Evolutionary conservation across 176 grass and related monocot species (phyloP), one percentile per base, ranked within the genome.

Genomic region (Pharus latifolius): DNA sequence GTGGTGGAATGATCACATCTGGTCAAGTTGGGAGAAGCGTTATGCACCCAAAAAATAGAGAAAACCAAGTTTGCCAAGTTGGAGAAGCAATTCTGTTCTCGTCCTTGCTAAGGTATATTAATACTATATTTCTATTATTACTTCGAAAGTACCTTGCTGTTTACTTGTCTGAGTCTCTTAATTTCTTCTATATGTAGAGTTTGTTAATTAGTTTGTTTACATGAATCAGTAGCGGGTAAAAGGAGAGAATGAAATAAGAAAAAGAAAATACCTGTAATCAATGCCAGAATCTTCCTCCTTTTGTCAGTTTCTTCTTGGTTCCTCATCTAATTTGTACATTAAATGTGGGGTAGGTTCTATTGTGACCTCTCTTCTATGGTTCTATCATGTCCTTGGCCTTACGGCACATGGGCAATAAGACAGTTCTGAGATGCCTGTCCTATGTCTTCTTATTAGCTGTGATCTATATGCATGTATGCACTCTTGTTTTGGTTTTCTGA

Each of bases 31-130:
- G 79, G 73, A 91, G 87, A 57, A 87, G 56, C 79, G 57, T 56
- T 34, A 76, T 65, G 1, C 85, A 83, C 60, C 68, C 67, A 8
- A 91, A 84, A 65, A 99, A 86, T 68, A 90, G 84, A 79, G 96
- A 99, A 68, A 83, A 78, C 54, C 95, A 94, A 82, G 77, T 88
- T 67, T 95, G 90, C 81, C 96, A 95, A 74, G 68, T 91, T 62
- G 80, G 83, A 18, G 96, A 99, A 84, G 76, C 84, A 72, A 82
- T 99, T 86, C 81, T 99, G 58, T 88, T 94, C 25, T 99, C 96
- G 70, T 89, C 87, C 33, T 66, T 99, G 62, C 90, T 95, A 75
- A 87, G 96, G 96, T 99, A 84, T 10, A 70, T 60, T 73, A 16
- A 4, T 71, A 29, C 56, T 56, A 34, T 42, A 63, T 53, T 43